Base-by-base conservation (phyloP, 164 flowering plant genomes). In the Santalum album region DNA sequence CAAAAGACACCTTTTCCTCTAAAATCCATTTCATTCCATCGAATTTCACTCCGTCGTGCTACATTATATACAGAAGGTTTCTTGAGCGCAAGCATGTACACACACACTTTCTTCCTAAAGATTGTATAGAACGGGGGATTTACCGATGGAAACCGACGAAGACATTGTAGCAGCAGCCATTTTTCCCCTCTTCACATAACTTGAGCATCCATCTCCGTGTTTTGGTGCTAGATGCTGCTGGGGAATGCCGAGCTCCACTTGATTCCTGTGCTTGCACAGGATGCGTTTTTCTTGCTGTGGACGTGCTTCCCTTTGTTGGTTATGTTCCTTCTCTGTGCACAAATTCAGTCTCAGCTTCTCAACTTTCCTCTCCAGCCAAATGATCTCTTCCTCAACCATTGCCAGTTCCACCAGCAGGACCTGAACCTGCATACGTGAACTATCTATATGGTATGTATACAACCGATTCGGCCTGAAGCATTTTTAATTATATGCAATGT, bases 331-430 rank as follows among this genome's bases (percentile, higher is more conserved):
- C 57, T 87, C 86, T 48, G 65, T 62, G 51, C 72, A 51, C 55
- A 78, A 47, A 29, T 69, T 60, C 50, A 64, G 23, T 60, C 77
- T 83, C 56, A 87, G 64, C 54, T 77, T 75, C 24, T 68, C 72
- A 7, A 83, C 64, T 70, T 71, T 82, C 38, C 65, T 65, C 67
- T 85, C 90, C 35, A 85, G 73, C 69, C 64, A 65, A 24, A 56
- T 23, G n/a, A 87, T 85, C 69, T 87, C 86, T 55, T 79, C 81
- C 64, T 87, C 92, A 46, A 78, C 86, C 67, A 71, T 60, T 19
- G 73, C 80, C 26, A 83, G 58, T 56, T 87, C 90, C 53, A 74
- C 65, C 17, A 87, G 68, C 51, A 84, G 80, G 65, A 52, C 69
- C 63, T 73, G 78, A 19, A 79, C 81, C 86, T 84, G 74, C 68